phyloP scores from a whole-genome alignment of 208 protist species.

The Angomonas deanei region DNA sequence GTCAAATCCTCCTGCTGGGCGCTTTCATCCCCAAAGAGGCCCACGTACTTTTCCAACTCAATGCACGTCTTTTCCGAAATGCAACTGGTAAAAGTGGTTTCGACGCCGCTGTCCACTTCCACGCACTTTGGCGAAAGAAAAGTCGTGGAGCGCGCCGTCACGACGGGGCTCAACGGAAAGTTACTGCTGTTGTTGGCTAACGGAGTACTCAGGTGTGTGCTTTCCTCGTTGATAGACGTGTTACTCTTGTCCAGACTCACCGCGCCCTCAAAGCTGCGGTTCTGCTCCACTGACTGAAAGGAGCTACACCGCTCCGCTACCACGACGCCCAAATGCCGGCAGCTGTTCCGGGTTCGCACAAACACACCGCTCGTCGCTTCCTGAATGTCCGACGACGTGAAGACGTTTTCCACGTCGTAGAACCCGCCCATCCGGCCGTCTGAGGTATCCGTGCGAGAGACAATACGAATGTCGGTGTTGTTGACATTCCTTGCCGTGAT shows the following conservation, averaged over 20 bases:
- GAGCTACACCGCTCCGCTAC: constrained; percentile 55
- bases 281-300: constrained; percentile 11
- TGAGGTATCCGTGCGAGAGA: constrained; percentile 50
- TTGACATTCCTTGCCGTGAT: constrained; percentile 75
- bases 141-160: constrained; percentile 12
- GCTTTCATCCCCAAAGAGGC: constrained; percentile 75
- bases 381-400: constrained; percentile 48
- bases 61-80: constrained; percentile 59
- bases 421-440: constrained; percentile 11
- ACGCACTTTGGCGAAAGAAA: constrained; percentile 41
- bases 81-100: constrained; percentile 76
- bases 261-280: constrained; percentile 6
- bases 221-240: background rate
- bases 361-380: constrained; percentile 63
- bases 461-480: constrained; percentile 82
- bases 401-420: constrained; percentile 64
- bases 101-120: constrained; percentile 59
- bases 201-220: background rate
- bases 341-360: constrained; percentile 82
- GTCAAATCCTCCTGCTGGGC: constrained; percentile 73
- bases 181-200: background rate
- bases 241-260: constrained; percentile 1
- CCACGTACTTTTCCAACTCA: constrained; percentile 78
- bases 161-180: constrained; percentile 8
- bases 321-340: constrained; percentile 67